Percentiles rank a stretch among this genome's conserved stretches.
Evolutionary conservation across 2,329 filamentous ascomycete genomes (phyloP).

Genomic region (Pseudopyrenochaeta lycopersici): DNA sequence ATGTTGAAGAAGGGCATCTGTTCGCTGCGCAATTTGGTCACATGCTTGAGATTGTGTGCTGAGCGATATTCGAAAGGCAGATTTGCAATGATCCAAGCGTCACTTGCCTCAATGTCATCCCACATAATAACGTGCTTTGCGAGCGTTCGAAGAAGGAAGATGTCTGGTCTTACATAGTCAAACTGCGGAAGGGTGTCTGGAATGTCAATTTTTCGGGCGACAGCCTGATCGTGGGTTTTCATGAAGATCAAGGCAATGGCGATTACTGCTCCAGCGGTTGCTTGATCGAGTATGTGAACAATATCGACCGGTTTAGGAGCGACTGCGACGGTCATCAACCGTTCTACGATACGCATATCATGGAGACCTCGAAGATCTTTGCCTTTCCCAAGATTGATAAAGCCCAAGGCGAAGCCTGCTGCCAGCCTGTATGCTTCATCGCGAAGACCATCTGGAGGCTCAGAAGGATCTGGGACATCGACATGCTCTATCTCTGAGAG

Average conservation of each 20-base stretch:
- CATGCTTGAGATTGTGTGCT: slow-evolving; percentile 67
- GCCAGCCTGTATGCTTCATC: slow-evolving; percentile 97
- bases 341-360: slow-evolving; percentile 92
- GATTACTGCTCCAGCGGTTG: slow-evolving; percentile 90
- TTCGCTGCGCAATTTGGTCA: slow-evolving; percentile 74
- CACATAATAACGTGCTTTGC: slow-evolving; percentile 93
- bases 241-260: slow-evolving; percentile 93
- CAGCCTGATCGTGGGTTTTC: slow-evolving; percentile 88
- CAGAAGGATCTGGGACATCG: slow-evolving; percentile 76
- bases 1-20: slow-evolving; percentile 96
- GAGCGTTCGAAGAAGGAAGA: slow-evolving; percentile 87
- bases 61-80: slow-evolving; percentile 75
- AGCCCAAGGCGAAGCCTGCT: slow-evolving; percentile 89
- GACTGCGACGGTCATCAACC: slow-evolving; percentile 84
- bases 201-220: slow-evolving; percentile 91
- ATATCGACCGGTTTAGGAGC: slow-evolving; percentile 90
- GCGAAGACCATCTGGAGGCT: slow-evolving; percentile 77
- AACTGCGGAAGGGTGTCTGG: slow-evolving; percentile 91
- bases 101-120: slow-evolving; percentile 78
- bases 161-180: slow-evolving; percentile 93
- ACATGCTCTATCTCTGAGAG: slow-evolving; percentile 94
- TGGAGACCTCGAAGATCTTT: slow-evolving; percentile 87
- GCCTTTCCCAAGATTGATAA: slow-evolving; percentile 94
- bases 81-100: slow-evolving; percentile 78
- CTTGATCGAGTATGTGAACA: slow-evolving; percentile 91